Percentiles rank a stretch among this genome's conserved stretches.
phyloP scores from a whole-genome alignment of 163 green algal genomes.

The Coccomyxa subellipsoidea region DNA sequence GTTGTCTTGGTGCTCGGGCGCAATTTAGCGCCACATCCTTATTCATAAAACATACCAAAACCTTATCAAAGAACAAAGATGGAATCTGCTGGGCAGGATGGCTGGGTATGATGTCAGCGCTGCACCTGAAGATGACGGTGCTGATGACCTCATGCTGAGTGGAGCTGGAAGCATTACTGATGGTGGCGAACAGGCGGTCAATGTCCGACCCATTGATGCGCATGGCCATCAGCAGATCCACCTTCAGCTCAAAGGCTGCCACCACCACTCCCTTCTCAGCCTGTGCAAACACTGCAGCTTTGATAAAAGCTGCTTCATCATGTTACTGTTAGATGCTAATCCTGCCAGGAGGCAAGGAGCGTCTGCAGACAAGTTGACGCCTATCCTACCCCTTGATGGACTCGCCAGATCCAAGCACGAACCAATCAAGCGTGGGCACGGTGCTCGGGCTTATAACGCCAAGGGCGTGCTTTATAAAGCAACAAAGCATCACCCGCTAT shows the following conservation, averaged over 20 bases:
- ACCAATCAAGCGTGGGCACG: too few relatives aligned
- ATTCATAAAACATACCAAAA: background rate
- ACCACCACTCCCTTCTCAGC: conserved; percentile 18
- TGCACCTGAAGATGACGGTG: conserved; percentile 25
- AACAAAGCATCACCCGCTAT: too few relatives aligned
- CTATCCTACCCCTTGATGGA: too few relatives aligned
- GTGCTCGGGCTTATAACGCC: too few relatives aligned
- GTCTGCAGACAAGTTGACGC: too few relatives aligned
- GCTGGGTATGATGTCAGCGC: too few relatives aligned
- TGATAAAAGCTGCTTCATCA: too few relatives aligned
- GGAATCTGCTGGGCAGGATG: too few relatives aligned
- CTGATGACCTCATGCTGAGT: conserved; percentile 7
- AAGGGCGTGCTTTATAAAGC: too few relatives aligned
- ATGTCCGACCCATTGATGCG: conserved; percentile 20
- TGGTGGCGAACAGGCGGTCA: background rate
- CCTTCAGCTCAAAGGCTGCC: conserved; percentile 25
- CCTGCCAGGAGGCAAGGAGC: background rate
- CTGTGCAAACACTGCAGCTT: conserved; percentile 8
- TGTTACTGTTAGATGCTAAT: background rate
- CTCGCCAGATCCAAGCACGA: too few relatives aligned
- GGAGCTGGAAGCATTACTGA: background rate
- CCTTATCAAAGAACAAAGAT: too few relatives aligned
- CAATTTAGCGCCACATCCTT: background rate
- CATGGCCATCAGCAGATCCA: conserved; percentile 21
- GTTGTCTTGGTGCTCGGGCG: background rate